Evolutionary conservation across 495 filamentous ascomycete species (phyloP).

Genomic region (Penicillium subrubescens): DNA sequence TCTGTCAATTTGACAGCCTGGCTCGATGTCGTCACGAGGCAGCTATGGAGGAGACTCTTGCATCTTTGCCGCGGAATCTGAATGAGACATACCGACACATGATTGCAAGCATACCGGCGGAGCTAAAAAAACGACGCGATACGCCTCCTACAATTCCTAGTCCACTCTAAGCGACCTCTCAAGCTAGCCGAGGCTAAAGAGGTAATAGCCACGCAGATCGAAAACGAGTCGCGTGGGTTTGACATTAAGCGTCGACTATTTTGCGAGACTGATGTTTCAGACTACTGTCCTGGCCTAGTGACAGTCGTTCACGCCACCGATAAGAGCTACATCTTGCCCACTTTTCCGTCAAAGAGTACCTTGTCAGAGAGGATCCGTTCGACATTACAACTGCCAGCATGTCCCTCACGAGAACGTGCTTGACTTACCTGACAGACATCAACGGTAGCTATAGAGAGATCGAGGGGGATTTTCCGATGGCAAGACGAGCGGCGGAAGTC

Average conservation of each 20-base stretch:
- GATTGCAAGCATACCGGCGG: constrained; percentile 31
- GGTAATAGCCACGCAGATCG: constrained; percentile 26
- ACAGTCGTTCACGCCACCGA: constrained; percentile 12
- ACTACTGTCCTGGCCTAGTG: constrained; percentile 20
- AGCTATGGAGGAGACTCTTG: constrained; percentile 29
- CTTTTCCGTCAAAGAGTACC: constrained; percentile 34
- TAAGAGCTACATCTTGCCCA: constrained; percentile 29
- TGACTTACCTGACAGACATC: constrained; percentile 8
- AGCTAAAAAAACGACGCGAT: constrained; percentile 18
- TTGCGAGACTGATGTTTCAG: constrained; percentile 20
- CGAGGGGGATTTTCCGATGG: constrained; percentile 24
- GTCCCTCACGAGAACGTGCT: constrained; percentile 26
- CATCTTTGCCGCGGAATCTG: constrained; percentile 36
- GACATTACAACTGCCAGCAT: constrained; percentile 17
- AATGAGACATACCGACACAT: constrained; percentile 42
- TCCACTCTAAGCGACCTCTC: constrained; percentile 25
- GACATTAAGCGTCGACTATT: constrained; percentile 23
- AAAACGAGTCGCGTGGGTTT: constrained; percentile 9
- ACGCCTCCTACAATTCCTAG: constrained; percentile 28
- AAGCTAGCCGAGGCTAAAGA: constrained; percentile 24
- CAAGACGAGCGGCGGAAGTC: constrained; percentile 16
- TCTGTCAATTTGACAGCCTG: constrained; percentile 42
- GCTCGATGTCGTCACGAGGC: constrained; percentile 25
- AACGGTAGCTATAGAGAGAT: constrained; percentile 8
- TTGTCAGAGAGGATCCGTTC: background rate